phyloP scores from a whole-genome alignment of 768 basidiomycete genomes.

The Podaxis rugospora region DNA sequence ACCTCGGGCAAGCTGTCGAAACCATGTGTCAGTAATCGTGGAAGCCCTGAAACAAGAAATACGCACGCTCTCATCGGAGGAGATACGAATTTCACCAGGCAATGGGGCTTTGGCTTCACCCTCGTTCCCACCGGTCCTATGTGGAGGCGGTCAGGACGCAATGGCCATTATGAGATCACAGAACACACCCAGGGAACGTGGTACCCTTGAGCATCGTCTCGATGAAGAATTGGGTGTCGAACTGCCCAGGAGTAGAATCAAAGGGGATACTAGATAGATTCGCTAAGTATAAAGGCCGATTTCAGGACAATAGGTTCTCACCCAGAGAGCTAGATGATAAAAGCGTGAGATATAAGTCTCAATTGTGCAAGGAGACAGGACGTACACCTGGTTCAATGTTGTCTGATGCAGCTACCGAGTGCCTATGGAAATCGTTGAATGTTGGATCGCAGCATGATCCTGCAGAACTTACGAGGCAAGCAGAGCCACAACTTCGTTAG shows the following conservation, averaged over 20 bases:
- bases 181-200: conserved; percentile 29
- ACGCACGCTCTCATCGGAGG: conserved; percentile 30
- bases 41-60: background rate
- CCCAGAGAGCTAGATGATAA: conserved; percentile 1
- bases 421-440: background rate
- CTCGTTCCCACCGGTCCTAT: background rate
- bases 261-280: conserved; percentile 26
- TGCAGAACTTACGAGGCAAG: conserved; percentile 6
- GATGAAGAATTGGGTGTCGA: conserved; percentile 43
- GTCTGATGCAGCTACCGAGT: conserved; percentile 7
- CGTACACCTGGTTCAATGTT: conserved; percentile 3
- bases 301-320: background rate
- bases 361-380: background rate
- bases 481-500: conserved; percentile 14
- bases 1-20: conserved; percentile 8
- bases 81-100: conserved; percentile 37
- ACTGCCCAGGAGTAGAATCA: conserved; percentile 39
- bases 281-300: background rate
- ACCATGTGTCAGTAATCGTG: background rate
- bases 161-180: no score
- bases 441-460: background rate
- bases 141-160: background rate
- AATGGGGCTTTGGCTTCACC: conserved; percentile 36
- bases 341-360: background rate
- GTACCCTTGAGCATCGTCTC: conserved; percentile 37